Conservation (phyloP, 2,329 filamentous ascomycete genomes). For the Verticillium isaacii region DNA sequence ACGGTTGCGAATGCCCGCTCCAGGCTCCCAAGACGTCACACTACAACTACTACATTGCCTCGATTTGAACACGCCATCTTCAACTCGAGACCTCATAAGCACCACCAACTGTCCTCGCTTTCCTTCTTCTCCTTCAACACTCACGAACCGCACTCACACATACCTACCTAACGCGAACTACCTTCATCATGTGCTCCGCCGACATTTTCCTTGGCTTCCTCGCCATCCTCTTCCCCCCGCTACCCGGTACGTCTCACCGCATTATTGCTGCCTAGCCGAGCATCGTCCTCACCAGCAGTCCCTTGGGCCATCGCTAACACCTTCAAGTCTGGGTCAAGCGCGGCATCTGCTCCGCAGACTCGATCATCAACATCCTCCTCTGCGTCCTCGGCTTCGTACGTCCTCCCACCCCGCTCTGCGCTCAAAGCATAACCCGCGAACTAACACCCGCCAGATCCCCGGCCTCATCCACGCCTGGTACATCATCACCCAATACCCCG, state of each 20-base stretch:
- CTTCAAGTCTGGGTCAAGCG: slow-evolving; percentile 87
- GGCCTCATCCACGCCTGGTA: slow-evolving; percentile 96
- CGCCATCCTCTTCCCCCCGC: slow-evolving; percentile 61
- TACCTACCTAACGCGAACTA: not conserved
- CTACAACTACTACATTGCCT: not conserved
- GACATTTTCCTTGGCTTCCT: slow-evolving; percentile 61
- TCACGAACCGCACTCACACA: not conserved
- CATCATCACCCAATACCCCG: slow-evolving; percentile 89
- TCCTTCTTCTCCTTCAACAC: not conserved
- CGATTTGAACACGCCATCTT: not conserved
- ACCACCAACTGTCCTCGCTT: not conserved
- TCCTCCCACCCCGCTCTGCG: slow-evolving; percentile 6
- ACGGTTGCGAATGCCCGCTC: not conserved
- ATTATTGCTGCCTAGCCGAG: not conserved
- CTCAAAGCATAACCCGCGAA: slow-evolving; percentile 14
- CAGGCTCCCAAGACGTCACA: not conserved
- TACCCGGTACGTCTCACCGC: slow-evolving; percentile 49
- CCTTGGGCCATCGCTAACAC: slow-evolving; percentile 21
- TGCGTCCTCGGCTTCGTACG: slow-evolving; percentile 66
- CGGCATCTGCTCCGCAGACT: slow-evolving; percentile 88
- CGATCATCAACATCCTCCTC: slow-evolving; percentile 90
- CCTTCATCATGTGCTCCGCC: slow-evolving; percentile 47
- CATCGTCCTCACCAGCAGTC: not conserved
- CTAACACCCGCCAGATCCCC: slow-evolving; percentile 50
- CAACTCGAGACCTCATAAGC: not conserved